Percentiles rank a stretch among this genome's conserved stretches.
Conservation (phyloP, 352 stramenopile species). For the Globisporangium solare region DNA sequence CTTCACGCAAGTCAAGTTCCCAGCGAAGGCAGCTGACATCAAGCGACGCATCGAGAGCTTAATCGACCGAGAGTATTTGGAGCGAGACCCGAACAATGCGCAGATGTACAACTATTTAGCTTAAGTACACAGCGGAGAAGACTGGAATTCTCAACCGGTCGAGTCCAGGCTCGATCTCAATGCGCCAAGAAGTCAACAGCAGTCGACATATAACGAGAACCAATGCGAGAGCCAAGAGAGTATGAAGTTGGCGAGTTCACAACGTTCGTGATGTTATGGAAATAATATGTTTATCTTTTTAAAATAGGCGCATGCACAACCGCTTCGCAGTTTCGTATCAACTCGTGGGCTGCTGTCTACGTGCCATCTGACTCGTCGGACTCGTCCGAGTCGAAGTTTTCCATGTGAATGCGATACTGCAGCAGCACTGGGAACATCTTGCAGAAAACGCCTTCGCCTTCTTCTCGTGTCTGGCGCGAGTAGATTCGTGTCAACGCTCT, state of each 20-base stretch:
- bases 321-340: too few relatives aligned
- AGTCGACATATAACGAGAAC: too few relatives aligned
- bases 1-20: conserved; percentile 92
- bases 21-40: conserved; percentile 75
- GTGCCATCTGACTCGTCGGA: conserved; percentile 8
- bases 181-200: too few relatives aligned
- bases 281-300: not conserved
- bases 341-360: too few relatives aligned
- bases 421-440: conserved; percentile 30
- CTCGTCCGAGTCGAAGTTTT: conserved; percentile 6
- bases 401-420: conserved; percentile 15
- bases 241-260: not conserved
- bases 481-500: not conserved
- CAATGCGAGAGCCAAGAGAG: not conserved
- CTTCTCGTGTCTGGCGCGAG: conserved; percentile 11
- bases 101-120: conserved; percentile 89
- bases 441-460: conserved; percentile 23
- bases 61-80: conserved; percentile 88
- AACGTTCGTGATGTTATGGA: not conserved
- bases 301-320: not conserved
- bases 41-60: conserved; percentile 89
- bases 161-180: too few relatives aligned
- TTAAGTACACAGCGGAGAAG: conserved; percentile 19
- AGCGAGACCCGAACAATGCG: conserved; percentile 71
- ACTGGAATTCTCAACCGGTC: not conserved